Conservation (phyloP, 768 basidiomycete species). For the Russula dissimulans region DNA sequence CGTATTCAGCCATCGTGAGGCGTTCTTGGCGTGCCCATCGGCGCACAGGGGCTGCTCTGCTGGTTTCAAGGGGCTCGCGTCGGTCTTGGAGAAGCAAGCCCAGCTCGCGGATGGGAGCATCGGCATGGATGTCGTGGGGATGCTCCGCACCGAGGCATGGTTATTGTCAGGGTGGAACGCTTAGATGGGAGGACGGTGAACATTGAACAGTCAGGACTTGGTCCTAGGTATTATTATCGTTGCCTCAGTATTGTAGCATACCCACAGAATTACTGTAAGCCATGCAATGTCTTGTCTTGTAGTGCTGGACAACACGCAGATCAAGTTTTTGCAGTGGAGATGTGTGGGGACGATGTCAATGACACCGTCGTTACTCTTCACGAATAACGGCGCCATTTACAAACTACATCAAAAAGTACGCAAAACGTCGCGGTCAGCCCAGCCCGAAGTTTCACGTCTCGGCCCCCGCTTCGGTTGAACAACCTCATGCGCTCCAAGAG, state of each 20-base stretch:
- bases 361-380: too few species aligned
- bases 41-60: constrained; percentile 12
- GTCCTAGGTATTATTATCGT: neutral
- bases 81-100: neutral
- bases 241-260: constrained; percentile 4
- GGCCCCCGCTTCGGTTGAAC: too few species aligned
- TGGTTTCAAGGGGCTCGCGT: constrained; percentile 4
- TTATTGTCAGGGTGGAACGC: constrained; percentile 6
- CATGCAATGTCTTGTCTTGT: too few species aligned
- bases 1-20: constrained; percentile 12
- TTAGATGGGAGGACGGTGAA: neutral
- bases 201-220: neutral
- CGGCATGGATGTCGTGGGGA: constrained; percentile 5
- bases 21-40: constrained; percentile 8
- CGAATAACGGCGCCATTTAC: too few species aligned
- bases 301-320: too few species aligned
- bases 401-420: too few species aligned
- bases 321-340: too few species aligned
- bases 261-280: neutral
- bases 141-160: constrained; percentile 15
- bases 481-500: too few species aligned
- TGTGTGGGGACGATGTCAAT: too few species aligned
- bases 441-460: too few species aligned
- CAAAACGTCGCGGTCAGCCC: too few species aligned
- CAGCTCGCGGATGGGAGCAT: neutral